Conservation (phyloP, 2,329 filamentous ascomycete genomes). For the Penicillium olsonii region DNA sequence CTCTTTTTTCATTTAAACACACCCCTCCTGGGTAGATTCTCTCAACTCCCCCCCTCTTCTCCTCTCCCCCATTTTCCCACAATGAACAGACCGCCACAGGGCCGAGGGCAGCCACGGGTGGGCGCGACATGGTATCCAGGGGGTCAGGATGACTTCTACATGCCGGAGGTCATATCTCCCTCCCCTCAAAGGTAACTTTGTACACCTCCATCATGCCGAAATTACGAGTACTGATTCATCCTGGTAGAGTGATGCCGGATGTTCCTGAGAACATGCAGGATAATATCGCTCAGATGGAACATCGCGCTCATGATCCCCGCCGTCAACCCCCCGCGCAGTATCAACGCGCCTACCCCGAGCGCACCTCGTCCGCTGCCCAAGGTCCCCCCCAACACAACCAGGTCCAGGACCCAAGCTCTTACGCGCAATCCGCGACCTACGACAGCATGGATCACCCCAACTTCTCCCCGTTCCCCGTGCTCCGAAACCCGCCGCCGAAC, state of each 20-base stretch:
- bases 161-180: conserved; percentile 69
- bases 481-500: conserved; percentile 76
- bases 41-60: conserved; percentile 2
- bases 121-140: conserved; percentile 70
- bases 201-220: conserved; percentile 18
- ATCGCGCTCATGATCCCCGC: conserved; percentile 63
- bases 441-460: conserved; percentile 63
- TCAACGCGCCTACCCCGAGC: conserved; percentile 35
- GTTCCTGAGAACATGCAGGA: conserved; percentile 97
- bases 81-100: conserved; percentile 41
- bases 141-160: conserved; percentile 67
- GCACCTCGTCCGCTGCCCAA: conserved; percentile 38
- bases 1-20: background rate
- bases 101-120: conserved; percentile 45
- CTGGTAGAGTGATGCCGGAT: conserved; percentile 81
- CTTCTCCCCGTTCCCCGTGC: conserved; percentile 89
- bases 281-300: conserved; percentile 86
- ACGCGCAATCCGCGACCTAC: conserved; percentile 54
- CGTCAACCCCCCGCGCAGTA: conserved; percentile 37
- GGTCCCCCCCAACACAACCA: conserved; percentile 30
- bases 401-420: conserved; percentile 44
- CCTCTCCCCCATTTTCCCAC: conserved; percentile 14
- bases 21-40: conserved; percentile 2
- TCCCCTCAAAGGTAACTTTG: conserved; percentile 64
- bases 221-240: conserved; percentile 25